These are phyloP conservation scores for Candida chilensis DNA, from an alignment of 805 yeast species.

Conservation along the genomic window DNA sequence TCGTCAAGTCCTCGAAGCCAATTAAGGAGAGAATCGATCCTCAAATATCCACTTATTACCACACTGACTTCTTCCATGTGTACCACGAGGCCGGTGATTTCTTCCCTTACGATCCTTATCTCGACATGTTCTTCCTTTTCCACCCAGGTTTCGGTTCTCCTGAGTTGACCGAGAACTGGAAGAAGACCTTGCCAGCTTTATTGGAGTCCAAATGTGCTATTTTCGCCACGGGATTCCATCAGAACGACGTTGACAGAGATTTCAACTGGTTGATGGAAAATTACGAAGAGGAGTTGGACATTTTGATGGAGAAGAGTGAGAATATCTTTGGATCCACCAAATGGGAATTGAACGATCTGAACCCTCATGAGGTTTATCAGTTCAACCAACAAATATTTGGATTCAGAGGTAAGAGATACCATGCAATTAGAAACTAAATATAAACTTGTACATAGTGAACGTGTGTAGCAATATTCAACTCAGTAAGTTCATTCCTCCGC, in stretches of 20 bases:
- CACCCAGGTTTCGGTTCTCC: slow-evolving; percentile 91
- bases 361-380: slow-evolving; percentile 91
- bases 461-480: too few relatives aligned
- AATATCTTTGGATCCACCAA: slow-evolving; percentile 81
- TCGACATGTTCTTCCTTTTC: slow-evolving; percentile 87
- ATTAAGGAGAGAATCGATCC: slow-evolving; percentile 66
- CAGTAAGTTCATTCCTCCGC: too few relatives aligned
- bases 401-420: slow-evolving; percentile 94
- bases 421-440: slow-evolving; percentile 48
- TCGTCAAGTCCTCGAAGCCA: slow-evolving; percentile 53
- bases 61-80: slow-evolving; percentile 87
- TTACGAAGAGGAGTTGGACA: slow-evolving; percentile 71
- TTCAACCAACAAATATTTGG: slow-evolving; percentile 87
- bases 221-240: slow-evolving; percentile 84
- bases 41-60: slow-evolving; percentile 65
- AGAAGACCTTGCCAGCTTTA: slow-evolving; percentile 74
- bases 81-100: slow-evolving; percentile 88
- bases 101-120: slow-evolving; percentile 96
- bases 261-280: slow-evolving; percentile 57
- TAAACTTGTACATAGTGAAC: too few relatives aligned
- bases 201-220: slow-evolving; percentile 91
- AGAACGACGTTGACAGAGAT: slow-evolving; percentile 62
- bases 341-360: slow-evolving; percentile 87
- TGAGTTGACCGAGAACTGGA: slow-evolving; percentile 75
- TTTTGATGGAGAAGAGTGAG: slow-evolving; percentile 62